Evolutionary conservation across 78 protist species (phyloP).

Genomic region (Dictyostelium brefeldianum): DNA sequence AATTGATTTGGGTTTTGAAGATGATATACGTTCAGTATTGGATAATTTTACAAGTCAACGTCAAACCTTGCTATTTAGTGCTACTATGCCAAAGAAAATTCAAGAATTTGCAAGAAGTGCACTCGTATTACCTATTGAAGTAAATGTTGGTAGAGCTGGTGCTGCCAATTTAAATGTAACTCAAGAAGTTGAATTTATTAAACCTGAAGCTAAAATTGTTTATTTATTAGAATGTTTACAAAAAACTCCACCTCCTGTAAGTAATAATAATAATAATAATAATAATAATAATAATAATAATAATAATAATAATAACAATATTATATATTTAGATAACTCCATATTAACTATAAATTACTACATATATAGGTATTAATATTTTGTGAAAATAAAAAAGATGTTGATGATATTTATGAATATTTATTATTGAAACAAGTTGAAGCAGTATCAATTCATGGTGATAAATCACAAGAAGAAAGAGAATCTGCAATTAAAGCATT

Average conservation of each 20-base stretch:
- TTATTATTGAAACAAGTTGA: constrained; percentile 92
- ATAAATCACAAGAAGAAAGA: constrained; percentile 97
- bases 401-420: constrained; percentile 98
- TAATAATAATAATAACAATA: too few species aligned
- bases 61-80: constrained; percentile 96
- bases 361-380: constrained; percentile 93
- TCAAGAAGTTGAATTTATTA: constrained; percentile 95
- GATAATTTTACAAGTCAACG: constrained; percentile 89
- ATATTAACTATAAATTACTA: too few species aligned
- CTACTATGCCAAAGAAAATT: constrained; percentile 96
- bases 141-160: constrained; percentile 97
- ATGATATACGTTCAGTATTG: constrained; percentile 92
- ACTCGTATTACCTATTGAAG: constrained; percentile 93
- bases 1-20: constrained; percentile 96
- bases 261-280: too few species aligned
- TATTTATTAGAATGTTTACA: constrained; percentile 98
- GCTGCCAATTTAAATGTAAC: constrained; percentile 96
- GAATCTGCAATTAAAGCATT: constrained; percentile 92
- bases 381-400: constrained; percentile 95
- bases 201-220: constrained; percentile 93
- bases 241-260: constrained; percentile 99
- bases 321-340: too few species aligned
- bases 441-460: constrained; percentile 93
- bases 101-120: constrained; percentile 88
- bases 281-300: too few species aligned